These are phyloP conservation scores for Pythium rhizo-oryzae DNA, from an alignment of 352 stramenopile species.

Conservation along the genomic window DNA sequence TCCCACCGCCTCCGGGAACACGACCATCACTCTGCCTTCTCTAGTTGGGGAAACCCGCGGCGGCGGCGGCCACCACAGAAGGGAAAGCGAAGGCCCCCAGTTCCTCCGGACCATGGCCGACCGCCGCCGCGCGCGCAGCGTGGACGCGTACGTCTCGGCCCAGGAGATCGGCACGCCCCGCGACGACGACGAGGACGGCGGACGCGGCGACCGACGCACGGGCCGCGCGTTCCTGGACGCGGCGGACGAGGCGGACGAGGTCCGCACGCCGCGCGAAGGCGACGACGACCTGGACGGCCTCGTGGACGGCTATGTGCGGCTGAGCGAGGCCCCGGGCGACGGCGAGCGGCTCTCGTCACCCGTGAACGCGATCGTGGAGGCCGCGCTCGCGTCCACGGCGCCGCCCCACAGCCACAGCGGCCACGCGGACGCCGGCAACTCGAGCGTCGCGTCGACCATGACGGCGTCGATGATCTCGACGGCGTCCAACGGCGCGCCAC, in stretches of 20 bases:
- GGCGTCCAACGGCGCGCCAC: slow-evolving; percentile 6
- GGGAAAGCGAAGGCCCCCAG: not conserved
- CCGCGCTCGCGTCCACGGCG: slow-evolving; percentile 4
- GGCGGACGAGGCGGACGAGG: not conserved
- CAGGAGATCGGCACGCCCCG: slow-evolving; percentile 17
- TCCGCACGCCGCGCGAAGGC: slow-evolving; percentile 3
- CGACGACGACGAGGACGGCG: not conserved
- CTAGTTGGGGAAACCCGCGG: not conserved
- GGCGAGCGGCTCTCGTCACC: not conserved
- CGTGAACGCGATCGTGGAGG: slow-evolving; percentile 1
- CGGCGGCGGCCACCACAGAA: not conserved
- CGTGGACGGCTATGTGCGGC: slow-evolving; percentile 15
- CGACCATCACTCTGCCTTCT: slow-evolving; percentile 19
- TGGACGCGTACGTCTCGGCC: slow-evolving; percentile 8
- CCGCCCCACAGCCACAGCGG: not conserved
- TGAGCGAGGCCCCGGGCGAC: slow-evolving; percentile 3
- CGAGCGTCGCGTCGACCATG: slow-evolving; percentile 4
- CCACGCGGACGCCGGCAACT: not conserved
- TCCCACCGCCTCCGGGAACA: not conserved
- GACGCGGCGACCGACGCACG: not conserved
- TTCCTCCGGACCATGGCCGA: slow-evolving; percentile 3
- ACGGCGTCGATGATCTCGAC: slow-evolving; percentile 8
- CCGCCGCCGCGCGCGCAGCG: slow-evolving; percentile 7
- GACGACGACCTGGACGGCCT: slow-evolving; percentile 19
- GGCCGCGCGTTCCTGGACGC: too few species aligned